Conservation (phyloP, 768 basidiomycete genomes). For the Tremella mesenterica region DNA sequence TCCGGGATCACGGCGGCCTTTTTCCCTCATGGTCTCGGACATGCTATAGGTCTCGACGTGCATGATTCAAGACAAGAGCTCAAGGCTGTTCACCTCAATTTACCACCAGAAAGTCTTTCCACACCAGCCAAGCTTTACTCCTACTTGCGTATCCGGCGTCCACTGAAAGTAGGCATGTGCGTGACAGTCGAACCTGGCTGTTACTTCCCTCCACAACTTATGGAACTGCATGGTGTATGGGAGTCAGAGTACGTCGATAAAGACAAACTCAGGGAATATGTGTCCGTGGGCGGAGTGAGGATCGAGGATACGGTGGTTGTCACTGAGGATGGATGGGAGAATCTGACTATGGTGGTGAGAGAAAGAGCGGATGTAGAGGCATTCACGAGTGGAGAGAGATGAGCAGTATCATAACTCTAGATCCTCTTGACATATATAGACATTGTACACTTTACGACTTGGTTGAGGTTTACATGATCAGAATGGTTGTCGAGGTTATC, state of each 20-base stretch:
- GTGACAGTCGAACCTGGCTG: conserved; percentile 81
- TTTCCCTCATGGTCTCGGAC: conserved; percentile 80
- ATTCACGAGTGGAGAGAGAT: too few species aligned
- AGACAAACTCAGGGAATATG: conserved; percentile 61
- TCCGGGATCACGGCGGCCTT: conserved; percentile 74
- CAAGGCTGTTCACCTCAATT: conserved; percentile 47
- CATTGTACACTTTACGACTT: too few species aligned
- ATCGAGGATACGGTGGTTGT: conserved; percentile 89
- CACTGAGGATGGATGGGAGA: conserved; percentile 64
- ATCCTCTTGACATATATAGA: too few species aligned
- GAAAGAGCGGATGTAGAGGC: conserved; percentile 74
- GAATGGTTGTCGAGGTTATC: too few species aligned
- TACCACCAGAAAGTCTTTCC: conserved; percentile 36
- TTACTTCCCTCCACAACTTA: conserved; percentile 71
- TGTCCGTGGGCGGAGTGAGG: conserved; percentile 77
- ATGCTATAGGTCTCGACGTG: conserved; percentile 86
- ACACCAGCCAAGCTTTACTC: conserved; percentile 61
- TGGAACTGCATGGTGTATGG: conserved; percentile 38
- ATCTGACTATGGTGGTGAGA: conserved; percentile 74
- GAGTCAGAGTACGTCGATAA: conserved; percentile 55
- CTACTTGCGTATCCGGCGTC: conserved; percentile 68
- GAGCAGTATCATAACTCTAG: too few species aligned
- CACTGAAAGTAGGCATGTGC: conserved; percentile 70
- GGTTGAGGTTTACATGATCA: too few species aligned
- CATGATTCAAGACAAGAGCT: conserved; percentile 84